Base-by-base conservation (phyloP, 2,329 filamentous ascomycete species). In the Pseudofabraea citricarpa region DNA sequence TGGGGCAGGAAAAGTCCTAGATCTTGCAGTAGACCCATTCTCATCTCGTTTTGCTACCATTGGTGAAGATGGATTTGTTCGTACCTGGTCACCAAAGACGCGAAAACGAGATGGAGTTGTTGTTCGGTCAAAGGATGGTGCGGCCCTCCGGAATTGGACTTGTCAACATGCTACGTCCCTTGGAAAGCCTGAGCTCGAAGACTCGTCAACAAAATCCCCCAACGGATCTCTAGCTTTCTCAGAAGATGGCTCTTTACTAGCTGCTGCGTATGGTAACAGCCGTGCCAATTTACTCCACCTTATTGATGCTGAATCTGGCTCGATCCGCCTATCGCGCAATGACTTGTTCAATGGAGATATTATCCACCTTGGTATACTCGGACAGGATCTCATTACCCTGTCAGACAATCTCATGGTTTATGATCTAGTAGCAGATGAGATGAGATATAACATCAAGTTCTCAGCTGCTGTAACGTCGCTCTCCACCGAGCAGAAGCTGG, bases 201-300 rank as follows among this genome's bases (percentile, higher is more conserved):
- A 54, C 20, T 41, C 49, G 9, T 23, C 32, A 15, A 39, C 37
- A 24, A 43, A 47, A 10, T 31, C 52, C n/a, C 42, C 31, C 4
- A 58, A 79, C 45, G 87, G 86, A 12, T 79, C 77, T 35, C 64
- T 96, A 31, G 73, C 82, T 19, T 95, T 87, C 60, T 95, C 90
- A 0, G 80, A 87, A 50, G 90, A 95, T 60, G 88, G 87, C 1
- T 94, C 89, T 10, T 79, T 87, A 2, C 69, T 95, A n/a, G 89
- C 88, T 40, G 81, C 82, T 37, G 81, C 79, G 4, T 77, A 73
- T 51, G 75, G 74, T 23, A 72, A 78, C 38, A 69, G 76, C 5
- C 81, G 82, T 5, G 70, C 13, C 6, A 31, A 31, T 9, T 15
- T 82, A 13, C 72, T 94, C 9, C 81, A 93, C 56, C 73, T 95